Base-by-base conservation (phyloP, 441 rosid species). In the Pelargonium citronellum region DNA sequence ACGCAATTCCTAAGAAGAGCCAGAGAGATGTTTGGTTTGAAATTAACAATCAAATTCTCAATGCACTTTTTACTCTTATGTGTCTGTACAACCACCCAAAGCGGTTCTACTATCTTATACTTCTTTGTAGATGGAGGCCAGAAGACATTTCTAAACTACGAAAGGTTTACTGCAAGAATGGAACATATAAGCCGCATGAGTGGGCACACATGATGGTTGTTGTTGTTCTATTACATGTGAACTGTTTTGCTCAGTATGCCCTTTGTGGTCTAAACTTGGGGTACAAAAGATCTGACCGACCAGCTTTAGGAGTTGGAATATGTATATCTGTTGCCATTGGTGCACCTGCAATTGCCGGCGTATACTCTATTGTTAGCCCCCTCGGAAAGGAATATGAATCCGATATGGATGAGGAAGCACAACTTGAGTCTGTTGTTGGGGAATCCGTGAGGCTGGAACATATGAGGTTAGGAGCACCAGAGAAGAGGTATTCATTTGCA, bases 161-260 rank as follows among this genome's bases (percentile, higher is more conserved):
- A 79, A 89, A 87, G 77, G 80, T 86, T 44, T 93, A 91, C 75
- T 91, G 97, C 81, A 91, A 89, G 79, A 76, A 89, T 2, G 96
- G 91, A 72, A 87, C 89, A 51, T 91, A 89, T 49, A 93, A 91
- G 73, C 97, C 97, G 0, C 86, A 87, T 24, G 97, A 91, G 67
- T 89, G 97, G 97, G 82, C 85, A 44, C 98, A 91, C 68, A 88
- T 93, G 70, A 82, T 88, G 93, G 89, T 87, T 9, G 96, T 91
- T 19, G 84, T 89, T 30, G 11, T 84, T 68, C 77, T 93, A 71
- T 91, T 93, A 55, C 88, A 93, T 71, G 57, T 91, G 67, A 93
- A 93, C 64, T 93, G 97, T 80, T 93, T 93, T 69, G 96, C 98
- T 70, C 97, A 91, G 67, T 93, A 93, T 65, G 98, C 92, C 0